Conservation (phyloP, 768 basidiomycete species). For the Hygrocybe punicea region DNA sequence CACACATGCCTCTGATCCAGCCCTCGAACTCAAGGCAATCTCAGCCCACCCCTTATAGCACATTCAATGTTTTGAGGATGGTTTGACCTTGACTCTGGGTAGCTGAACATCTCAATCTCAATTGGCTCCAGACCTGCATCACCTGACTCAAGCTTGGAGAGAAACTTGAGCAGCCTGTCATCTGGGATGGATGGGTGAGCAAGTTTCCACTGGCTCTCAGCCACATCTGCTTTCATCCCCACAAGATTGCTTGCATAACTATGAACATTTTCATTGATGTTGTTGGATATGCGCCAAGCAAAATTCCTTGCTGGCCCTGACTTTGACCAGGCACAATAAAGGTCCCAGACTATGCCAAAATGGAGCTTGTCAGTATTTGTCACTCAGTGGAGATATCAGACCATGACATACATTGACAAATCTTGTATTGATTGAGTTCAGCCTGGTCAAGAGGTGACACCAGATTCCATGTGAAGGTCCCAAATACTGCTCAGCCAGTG, state of each 20-base stretch:
- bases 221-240: not conserved
- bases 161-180: not conserved
- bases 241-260: not conserved
- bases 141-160: not conserved
- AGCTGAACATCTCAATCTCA: not conserved
- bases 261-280: not conserved
- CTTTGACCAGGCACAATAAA: not conserved
- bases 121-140: not conserved
- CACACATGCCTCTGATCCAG: not conserved
- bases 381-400: not conserved
- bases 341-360: not conserved
- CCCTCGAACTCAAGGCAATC: not conserved
- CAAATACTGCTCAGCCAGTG: not conserved
- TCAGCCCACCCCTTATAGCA: not conserved
- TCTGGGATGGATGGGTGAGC: constrained; percentile 1
- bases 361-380: not conserved
- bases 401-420: not conserved
- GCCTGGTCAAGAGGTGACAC: not conserved
- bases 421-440: not conserved
- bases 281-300: not conserved
- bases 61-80: not conserved
- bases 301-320: not conserved
- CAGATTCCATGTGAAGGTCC: not conserved
- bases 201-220: not conserved
- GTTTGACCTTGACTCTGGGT: not conserved